These are phyloP conservation scores for Capsella bursapastoris DNA, from an alignment of 345 rosid species.

Conservation along the genomic window DNA sequence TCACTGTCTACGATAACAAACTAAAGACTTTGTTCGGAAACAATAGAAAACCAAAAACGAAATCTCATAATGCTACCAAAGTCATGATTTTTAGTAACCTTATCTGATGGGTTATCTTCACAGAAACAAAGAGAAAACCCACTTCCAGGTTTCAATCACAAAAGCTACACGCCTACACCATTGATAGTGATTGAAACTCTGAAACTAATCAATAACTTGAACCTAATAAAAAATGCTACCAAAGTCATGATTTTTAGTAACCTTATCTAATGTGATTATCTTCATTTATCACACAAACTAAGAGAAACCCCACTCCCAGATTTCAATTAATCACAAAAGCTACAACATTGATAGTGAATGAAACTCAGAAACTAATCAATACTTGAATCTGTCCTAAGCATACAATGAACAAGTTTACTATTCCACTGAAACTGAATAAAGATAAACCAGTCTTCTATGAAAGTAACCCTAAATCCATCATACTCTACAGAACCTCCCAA, in stretches of 20 bases:
- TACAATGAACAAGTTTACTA: not conserved
- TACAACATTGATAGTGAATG: constrained; percentile 12
- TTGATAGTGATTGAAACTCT: constrained; percentile 5
- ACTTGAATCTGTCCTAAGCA: constrained; percentile 20
- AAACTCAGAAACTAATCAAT: not conserved
- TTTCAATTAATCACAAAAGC: constrained; percentile 25
- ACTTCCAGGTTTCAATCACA: constrained; percentile 1
- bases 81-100: not conserved
- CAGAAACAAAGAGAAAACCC: not conserved
- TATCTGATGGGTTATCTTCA: constrained; percentile 2
- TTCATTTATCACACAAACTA: not conserved
- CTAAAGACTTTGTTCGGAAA: constrained; percentile 3
- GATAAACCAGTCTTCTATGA: not conserved
- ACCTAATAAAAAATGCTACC: not conserved
- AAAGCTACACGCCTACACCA: constrained; percentile 23
- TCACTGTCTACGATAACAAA: not conserved
- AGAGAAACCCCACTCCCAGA: not conserved
- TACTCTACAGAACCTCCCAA: not conserved
- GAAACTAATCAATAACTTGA: not conserved
- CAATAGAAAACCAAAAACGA: not conserved
- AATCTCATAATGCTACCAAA: constrained; percentile 6
- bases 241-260: not conserved
- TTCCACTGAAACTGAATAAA: not conserved
- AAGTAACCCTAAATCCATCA: not conserved
- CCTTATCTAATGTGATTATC: not conserved